Percentiles rank a stretch among this genome's conserved stretches.
Evolutionary conservation across 306 rosid genomes (phyloP).

Genomic region (Vicia sativa): DNA sequence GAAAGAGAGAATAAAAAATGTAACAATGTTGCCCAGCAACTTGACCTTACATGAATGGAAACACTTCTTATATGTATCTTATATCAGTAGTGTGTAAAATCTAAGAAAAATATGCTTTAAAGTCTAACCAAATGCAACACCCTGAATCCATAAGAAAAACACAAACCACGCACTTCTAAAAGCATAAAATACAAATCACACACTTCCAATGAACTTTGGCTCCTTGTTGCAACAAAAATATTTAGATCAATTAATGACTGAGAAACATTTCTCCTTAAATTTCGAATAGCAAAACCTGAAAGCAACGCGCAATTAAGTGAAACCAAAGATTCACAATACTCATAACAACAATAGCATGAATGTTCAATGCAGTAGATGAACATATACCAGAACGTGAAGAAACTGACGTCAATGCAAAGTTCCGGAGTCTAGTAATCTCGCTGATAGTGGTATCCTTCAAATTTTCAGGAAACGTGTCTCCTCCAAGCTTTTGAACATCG

Average conservation of each 20-base stretch:
- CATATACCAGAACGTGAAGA: slow-evolving; percentile 69
- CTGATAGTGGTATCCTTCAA: slow-evolving; percentile 39
- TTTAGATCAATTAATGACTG: slow-evolving; percentile 1
- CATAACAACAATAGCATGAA: slow-evolving; percentile 28
- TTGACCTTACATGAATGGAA: neutral
- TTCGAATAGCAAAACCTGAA: slow-evolving; percentile 8
- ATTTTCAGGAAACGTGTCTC: slow-evolving; percentile 36
- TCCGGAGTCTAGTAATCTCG: slow-evolving; percentile 56
- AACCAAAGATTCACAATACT: neutral
- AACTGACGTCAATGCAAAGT: slow-evolving; percentile 53
- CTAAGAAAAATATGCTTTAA: slow-evolving; percentile 5
- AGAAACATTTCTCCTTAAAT: slow-evolving; percentile 6
- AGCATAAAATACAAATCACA: neutral
- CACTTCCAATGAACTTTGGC: slow-evolving; percentile 12
- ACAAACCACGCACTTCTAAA: neutral
- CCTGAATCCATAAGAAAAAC: neutral
- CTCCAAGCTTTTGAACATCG: slow-evolving; percentile 44
- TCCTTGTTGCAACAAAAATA: neutral
- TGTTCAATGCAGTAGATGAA: slow-evolving; percentile 8
- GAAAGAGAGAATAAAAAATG: neutral
- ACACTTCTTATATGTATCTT: neutral
- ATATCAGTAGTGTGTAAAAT: neutral
- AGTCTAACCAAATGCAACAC: slow-evolving; percentile 23
- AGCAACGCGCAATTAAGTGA: neutral
- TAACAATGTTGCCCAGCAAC: neutral